phyloP scores from a whole-genome alignment of 345 rosid species.

The Physaria fendleri region DNA sequence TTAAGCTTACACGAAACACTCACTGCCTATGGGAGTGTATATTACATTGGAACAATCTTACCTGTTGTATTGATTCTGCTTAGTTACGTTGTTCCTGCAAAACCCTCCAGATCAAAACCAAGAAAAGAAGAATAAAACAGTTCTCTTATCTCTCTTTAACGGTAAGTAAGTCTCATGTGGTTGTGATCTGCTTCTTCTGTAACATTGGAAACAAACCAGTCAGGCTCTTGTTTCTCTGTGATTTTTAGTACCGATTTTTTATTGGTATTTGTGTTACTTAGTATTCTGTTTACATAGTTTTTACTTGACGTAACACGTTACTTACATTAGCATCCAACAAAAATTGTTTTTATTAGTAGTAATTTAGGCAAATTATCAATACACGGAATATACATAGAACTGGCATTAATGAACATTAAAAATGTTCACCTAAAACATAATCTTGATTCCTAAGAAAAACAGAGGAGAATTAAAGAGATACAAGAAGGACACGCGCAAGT shows the following conservation, averaged over 20 bases:
- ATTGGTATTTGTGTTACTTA: not conserved
- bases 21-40: slow-evolving; percentile 69
- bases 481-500: slow-evolving; percentile 28
- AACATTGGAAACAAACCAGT: slow-evolving; percentile 5
- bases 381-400: not conserved
- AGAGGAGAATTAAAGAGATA: not conserved
- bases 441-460: not conserved
- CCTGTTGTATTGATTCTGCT: slow-evolving; percentile 61
- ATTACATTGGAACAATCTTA: slow-evolving; percentile 69
- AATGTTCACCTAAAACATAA: not conserved
- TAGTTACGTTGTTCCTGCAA: slow-evolving; percentile 57
- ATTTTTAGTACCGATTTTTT: not conserved
- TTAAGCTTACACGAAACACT: slow-evolving; percentile 74
- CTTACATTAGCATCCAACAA: too few relatives aligned
- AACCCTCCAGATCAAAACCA: slow-evolving; percentile 54
- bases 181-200: not conserved
- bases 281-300: not conserved
- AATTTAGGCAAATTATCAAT: not conserved
- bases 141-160: not conserved
- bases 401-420: not conserved
- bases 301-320: too few relatives aligned
- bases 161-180: not conserved
- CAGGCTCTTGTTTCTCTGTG: slow-evolving; percentile 13
- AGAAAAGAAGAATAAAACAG: slow-evolving; percentile 50
- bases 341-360: not conserved